A percentile compares a stretch with the other conserved stretches of the same genome.
Conservation (phyloP, 306 rosid species). For the Acacia crassicarpa region DNA sequence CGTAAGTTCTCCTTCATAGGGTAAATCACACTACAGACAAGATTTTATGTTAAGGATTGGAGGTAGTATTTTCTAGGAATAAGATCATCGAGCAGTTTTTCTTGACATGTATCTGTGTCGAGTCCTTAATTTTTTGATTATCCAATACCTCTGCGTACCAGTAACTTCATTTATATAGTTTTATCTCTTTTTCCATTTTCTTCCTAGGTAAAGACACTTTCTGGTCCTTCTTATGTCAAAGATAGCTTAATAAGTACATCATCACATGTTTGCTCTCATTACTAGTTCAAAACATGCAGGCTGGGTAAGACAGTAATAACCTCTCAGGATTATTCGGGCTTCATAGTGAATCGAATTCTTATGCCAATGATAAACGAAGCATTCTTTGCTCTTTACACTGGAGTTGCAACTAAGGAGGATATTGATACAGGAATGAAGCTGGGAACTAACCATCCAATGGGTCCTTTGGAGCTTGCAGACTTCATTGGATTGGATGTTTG, state of each 20-base stretch:
- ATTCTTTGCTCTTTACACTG: slow-evolving; percentile 66
- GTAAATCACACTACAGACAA: too few species aligned
- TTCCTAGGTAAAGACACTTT: not conserved
- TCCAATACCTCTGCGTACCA: not conserved
- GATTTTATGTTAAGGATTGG: too few species aligned
- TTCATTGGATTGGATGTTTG: slow-evolving; percentile 96
- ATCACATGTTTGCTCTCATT: not conserved
- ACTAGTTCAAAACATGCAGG: slow-evolving; percentile 33
- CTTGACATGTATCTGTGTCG: not conserved
- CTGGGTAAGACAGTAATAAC: slow-evolving; percentile 46
- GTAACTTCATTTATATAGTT: not conserved
- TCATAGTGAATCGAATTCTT: slow-evolving; percentile 79
- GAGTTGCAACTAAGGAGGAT: slow-evolving; percentile 88
- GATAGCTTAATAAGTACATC: not conserved
- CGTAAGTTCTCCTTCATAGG: too few species aligned
- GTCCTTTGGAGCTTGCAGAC: slow-evolving; percentile 94
- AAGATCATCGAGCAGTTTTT: not conserved
- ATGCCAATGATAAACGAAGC: slow-evolving; percentile 97
- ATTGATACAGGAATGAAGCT: slow-evolving; percentile 89
- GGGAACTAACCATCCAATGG: slow-evolving; percentile 96
- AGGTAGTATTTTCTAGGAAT: not conserved
- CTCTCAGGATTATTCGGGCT: slow-evolving; percentile 83
- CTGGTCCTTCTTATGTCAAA: not conserved
- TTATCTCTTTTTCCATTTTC: slow-evolving; percentile 5
- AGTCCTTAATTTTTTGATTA: not conserved